Percentiles rank a stretch among this genome's conserved stretches.
These are phyloP conservation scores for Penicillium sp. DNA, from an alignment of 2,329 filamentous ascomycete genomes.

Conservation along the genomic window DNA sequence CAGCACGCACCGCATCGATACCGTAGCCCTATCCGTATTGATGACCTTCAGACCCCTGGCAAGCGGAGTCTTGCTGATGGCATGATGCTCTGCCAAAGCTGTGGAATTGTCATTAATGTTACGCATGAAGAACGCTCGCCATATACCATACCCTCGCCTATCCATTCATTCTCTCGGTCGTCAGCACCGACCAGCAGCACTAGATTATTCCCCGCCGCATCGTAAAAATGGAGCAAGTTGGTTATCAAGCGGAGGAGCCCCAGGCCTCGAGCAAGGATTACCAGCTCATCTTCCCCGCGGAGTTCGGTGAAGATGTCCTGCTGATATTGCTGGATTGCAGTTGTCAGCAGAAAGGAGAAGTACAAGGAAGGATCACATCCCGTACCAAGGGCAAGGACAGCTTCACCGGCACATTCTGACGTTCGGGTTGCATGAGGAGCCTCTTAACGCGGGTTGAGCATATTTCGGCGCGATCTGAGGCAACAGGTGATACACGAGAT, in stretches of 20 bases:
- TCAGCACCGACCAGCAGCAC: constrained; percentile 88
- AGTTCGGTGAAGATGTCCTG: constrained; percentile 93
- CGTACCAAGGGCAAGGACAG: constrained; percentile 65
- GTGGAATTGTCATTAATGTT: constrained; percentile 18
- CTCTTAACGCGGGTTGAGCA: constrained; percentile 29
- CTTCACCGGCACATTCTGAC: constrained; percentile 59
- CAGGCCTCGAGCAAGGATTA: constrained; percentile 88
- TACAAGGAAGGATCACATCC: background rate
- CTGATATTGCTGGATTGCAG: constrained; percentile 72
- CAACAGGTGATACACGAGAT: constrained; percentile 21
- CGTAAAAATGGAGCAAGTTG: constrained; percentile 96
- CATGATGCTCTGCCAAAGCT: constrained; percentile 91
- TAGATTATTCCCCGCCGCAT: constrained; percentile 92
- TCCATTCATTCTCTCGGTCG: constrained; percentile 94
- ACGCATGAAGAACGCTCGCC: background rate
- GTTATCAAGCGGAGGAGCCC: constrained; percentile 90
- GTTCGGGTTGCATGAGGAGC: constrained; percentile 49
- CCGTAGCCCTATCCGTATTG: constrained; percentile 92
- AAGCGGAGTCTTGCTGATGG: constrained; percentile 79
- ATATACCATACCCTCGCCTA: constrained; percentile 69
- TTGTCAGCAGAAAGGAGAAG: constrained; percentile 19
- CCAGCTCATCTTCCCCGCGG: constrained; percentile 87
- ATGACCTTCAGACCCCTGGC: constrained; percentile 87
- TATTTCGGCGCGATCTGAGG: constrained; percentile 21
- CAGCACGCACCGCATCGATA: constrained; percentile 63